phyloP scores from a whole-genome alignment of 1,284 basidiomycete species.

The Cutaneotrichosporon arboriforme region DNA sequence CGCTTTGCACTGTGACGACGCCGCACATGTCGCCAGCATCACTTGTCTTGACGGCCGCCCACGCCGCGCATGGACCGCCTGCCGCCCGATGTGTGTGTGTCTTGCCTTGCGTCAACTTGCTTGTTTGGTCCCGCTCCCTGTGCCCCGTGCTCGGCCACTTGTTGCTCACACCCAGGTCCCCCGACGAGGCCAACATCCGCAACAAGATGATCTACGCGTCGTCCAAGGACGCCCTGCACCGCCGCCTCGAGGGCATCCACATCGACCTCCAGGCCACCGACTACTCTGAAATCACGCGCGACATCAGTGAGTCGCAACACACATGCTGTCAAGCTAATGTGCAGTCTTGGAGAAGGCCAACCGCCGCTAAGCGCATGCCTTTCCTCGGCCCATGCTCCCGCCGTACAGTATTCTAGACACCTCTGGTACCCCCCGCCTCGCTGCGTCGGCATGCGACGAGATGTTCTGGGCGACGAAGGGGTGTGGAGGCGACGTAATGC shows the following conservation, averaged over 20 bases:
- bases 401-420: slow-evolving; percentile 2
- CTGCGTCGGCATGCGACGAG: slow-evolving; percentile 1
- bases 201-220: slow-evolving; percentile 93
- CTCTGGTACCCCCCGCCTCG: neutral
- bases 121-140: neutral
- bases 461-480: neutral
- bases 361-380: slow-evolving; percentile 27
- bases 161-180: slow-evolving; percentile 62
- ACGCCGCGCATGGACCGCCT: no score
- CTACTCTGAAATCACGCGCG: slow-evolving; percentile 66
- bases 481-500: neutral
- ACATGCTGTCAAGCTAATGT: neutral
- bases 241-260: slow-evolving; percentile 53
- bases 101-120: neutral
- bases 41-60: neutral
- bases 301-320: slow-evolving; percentile 59
- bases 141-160: no score
- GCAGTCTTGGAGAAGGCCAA: slow-evolving; percentile 39
- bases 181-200: slow-evolving; percentile 80
- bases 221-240: slow-evolving; percentile 80
- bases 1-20: no score
- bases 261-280: slow-evolving; percentile 84
- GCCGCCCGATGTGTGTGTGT: neutral
- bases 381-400: neutral
- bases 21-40: no score